These are phyloP conservation scores for Spinacia oleracea DNA, from an alignment of 179 eudicot genomes.

Conservation along the genomic window DNA sequence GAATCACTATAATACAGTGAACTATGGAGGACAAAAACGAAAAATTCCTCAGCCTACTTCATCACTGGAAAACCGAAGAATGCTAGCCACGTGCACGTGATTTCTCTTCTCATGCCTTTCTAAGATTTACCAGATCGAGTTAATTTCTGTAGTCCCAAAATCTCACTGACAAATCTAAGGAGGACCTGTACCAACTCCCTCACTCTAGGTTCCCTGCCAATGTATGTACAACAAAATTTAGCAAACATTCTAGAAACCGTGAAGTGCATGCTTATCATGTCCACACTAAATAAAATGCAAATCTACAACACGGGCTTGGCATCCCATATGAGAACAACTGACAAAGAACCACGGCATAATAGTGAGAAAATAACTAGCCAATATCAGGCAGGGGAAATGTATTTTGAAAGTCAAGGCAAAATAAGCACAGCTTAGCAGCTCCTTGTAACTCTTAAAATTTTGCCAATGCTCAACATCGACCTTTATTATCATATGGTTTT, in stretches of 20 bases:
- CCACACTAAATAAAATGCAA: background rate
- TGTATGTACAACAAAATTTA: slow-evolving; percentile 9
- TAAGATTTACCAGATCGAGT: slow-evolving; percentile 29
- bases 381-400: background rate
- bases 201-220: slow-evolving; percentile 72
- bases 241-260: background rate
- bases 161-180: slow-evolving; percentile 60
- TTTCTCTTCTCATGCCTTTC: background rate
- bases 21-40: slow-evolving; percentile 23
- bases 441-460: background rate
- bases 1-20: slow-evolving; percentile 32
- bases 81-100: background rate
- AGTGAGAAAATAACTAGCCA: background rate
- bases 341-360: background rate
- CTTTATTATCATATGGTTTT: background rate
- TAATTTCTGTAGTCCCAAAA: slow-evolving; percentile 63
- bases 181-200: slow-evolving; percentile 83
- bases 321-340: background rate
- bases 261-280: background rate
- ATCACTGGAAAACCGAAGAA: background rate
- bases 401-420: background rate
- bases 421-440: background rate
- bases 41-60: slow-evolving; percentile 28
- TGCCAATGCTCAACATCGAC: background rate
- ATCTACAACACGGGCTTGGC: background rate